Base-by-base conservation (phyloP, 768 basidiomycete species). In the Hirschioporus abietinus region DNA sequence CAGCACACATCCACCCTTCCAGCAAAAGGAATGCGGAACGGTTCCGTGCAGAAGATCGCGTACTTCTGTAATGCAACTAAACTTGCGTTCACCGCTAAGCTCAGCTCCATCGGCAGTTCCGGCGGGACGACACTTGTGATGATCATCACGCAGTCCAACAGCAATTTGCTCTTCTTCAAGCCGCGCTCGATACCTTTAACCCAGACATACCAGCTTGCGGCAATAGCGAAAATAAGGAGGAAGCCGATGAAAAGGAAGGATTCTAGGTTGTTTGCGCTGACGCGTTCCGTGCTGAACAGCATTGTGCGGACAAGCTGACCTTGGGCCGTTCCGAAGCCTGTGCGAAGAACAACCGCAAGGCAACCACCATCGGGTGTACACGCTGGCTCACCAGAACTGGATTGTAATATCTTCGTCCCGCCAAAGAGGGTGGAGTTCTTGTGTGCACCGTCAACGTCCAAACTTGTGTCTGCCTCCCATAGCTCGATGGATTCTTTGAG, bases 191-290 rank as follows among this genome's bases (percentile, higher is more conserved):
- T 90, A 90, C 95, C 96, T 81, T 95, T 94, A 34, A 90, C 85
- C 97, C 97, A 99, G 26, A 99, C 97, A 79, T 99, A 99, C 85
- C 95, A 96, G 73, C 91, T 93, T 0, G 97, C 97, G 35, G 96
- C 96, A 71, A 99, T 91, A 58, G 97, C 97, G 74, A 99, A 99
- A 69, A 98, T 92, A 65, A 99, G 87, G 18, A 99, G 81, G 84
- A 99, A 99, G 1, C 95, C 97, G 68, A 99, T 98, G 80, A 99
- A 99, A 66, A 98, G 78, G 87, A 98, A 99, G 0, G 90, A 90
- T 75, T 99, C 97, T 67, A 91, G 63, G 76, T 96, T 99, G 78
- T 99, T 99, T 26, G 97, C 97, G 8, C 95, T 93, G 24, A 99
- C 89, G 6, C 95, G 91, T 73, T 99, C 97, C 0, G 94, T 95